A percentile compares a stretch with the other conserved stretches of the same genome.
Evolutionary conservation across 345 rosid species (phyloP).

Genomic region (Eucalyptus curtisii): DNA sequence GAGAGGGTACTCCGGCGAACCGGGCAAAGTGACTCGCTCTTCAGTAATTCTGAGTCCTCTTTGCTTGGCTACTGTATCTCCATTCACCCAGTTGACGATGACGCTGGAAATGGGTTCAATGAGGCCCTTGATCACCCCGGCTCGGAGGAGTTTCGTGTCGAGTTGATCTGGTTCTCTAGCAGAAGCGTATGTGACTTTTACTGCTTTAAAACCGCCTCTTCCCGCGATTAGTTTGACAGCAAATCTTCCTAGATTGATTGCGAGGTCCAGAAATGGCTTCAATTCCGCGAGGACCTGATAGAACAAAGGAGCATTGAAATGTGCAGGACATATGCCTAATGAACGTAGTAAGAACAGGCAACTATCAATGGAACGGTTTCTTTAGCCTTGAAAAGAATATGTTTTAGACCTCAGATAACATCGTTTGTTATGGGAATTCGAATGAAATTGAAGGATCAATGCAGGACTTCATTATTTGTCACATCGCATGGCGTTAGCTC

Average conservation of each 20-base stretch:
- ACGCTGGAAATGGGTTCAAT: no score
- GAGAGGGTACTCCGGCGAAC: conserved; percentile 63
- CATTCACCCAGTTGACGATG: no score
- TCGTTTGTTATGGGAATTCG: not conserved
- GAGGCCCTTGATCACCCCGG: no score
- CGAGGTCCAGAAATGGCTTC: conserved; percentile 65
- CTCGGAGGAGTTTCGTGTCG: no score
- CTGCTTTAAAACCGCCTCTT: no score
- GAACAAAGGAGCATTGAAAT: not conserved
- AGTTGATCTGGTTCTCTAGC: no score
- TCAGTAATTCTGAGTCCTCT: no score
- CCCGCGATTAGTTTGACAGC: conserved; percentile 75
- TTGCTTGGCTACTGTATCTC: no score
- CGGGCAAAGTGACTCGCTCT: conserved; percentile 32
- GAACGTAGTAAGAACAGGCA: not conserved
- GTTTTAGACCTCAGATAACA: not conserved
- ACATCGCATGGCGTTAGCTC: not conserved
- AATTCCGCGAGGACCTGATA: conserved; percentile 65
- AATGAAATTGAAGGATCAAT: not conserved
- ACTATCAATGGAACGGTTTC: not conserved
- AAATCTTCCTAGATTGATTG: conserved; percentile 63
- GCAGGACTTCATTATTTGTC: not conserved
- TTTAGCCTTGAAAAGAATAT: not conserved
- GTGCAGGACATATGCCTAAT: not conserved
- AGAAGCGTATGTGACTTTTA: no score